These are phyloP conservation scores for Aspergillus cejpii DNA, from an alignment of 2,329 filamentous ascomycete species.

Conservation along the genomic window DNA sequence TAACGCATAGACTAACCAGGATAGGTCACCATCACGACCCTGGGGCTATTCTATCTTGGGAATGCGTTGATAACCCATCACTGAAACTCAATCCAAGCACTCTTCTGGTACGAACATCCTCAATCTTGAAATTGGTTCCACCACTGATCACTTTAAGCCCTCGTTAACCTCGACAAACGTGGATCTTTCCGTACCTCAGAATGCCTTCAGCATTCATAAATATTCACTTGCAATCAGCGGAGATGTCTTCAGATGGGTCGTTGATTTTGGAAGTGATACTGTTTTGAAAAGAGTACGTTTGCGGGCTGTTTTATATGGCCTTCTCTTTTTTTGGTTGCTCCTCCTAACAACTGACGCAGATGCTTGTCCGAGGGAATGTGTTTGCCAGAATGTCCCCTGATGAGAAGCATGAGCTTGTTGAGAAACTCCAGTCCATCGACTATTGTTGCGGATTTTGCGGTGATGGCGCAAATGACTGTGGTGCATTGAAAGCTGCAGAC, in stretches of 20 bases:
- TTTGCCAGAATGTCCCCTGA: slow-evolving; percentile 98
- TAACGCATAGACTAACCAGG: not conserved
- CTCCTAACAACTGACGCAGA: slow-evolving; percentile 42
- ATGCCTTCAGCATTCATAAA: slow-evolving; percentile 71
- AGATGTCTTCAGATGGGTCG: slow-evolving; percentile 92
- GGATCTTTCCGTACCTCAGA: slow-evolving; percentile 79
- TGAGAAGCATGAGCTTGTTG: slow-evolving; percentile 95
- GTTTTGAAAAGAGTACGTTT: slow-evolving; percentile 60
- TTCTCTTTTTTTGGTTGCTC: not conserved
- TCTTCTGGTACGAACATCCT: slow-evolving; percentile 50
- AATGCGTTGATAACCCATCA: slow-evolving; percentile 82
- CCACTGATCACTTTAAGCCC: slow-evolving; percentile 48
- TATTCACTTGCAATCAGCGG: slow-evolving; percentile 86
- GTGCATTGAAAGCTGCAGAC: slow-evolving; percentile 91
- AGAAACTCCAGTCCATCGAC: slow-evolving; percentile 92
- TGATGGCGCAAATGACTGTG: slow-evolving; percentile 95
- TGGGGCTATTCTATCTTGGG: slow-evolving; percentile 72
- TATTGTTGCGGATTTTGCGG: slow-evolving; percentile 96
- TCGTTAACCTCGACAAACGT: slow-evolving; percentile 60
- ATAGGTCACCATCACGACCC: slow-evolving; percentile 65
- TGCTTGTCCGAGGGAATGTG: slow-evolving; percentile 86
- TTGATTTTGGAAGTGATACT: slow-evolving; percentile 81
- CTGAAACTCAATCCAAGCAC: slow-evolving; percentile 73
- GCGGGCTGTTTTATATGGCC: not conserved
- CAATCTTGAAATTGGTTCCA: not conserved